Evolutionary conservation across 768 basidiomycete genomes (phyloP), one percentile per base, ranked within the genome.

Genomic region (Boletus pseudo-olivaceus): DNA sequence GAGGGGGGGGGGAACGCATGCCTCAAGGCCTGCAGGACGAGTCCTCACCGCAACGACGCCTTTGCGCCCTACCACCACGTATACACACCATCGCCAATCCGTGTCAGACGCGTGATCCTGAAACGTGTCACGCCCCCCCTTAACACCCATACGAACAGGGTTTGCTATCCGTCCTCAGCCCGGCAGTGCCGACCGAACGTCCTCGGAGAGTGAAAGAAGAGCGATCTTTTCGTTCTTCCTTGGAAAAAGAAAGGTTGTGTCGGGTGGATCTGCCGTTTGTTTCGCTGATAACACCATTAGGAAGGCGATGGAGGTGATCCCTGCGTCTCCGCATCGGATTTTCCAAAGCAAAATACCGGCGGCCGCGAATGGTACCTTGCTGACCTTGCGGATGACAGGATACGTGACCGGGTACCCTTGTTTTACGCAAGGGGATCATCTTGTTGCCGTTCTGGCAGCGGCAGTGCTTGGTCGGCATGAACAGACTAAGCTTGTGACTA

Each of bases 261-360:
- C 30, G 3, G 20, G 54, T 37, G 53, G 41, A 61, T 52, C 55
- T 54, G 56, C 46, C 51, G 45, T 46, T 55, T n/a, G 45, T 54
- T 38, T 40, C 48, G 58, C 30, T 45, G 56, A 59, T 64, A 66
- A 62, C 52, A 53, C 56, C 58, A 56, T 57, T 49, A 51, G 55
- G 63, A 63, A 64, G 26, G 57, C 48, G 47, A 37, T 52, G 35
- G 26, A 43, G 34, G 34, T 49, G 47, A 63, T 50, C 34, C 54
- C 47, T 49, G 33, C 46, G 32, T 60, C 57, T 58, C 55, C 54
- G 23, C 56, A 55, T 44, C 40, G 35, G 45, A 61, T 57, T 55
- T 57, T 38, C 54, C 55, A 60, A 60, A 57, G 37, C 47, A 14
- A 59, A 51, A 49, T 54, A 40, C 37, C 39, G 53, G 48, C 33